These are phyloP conservation scores for Paspalum vaginatum DNA, from an alignment of 176 grass and related monocot species.

Conservation along the genomic window DNA sequence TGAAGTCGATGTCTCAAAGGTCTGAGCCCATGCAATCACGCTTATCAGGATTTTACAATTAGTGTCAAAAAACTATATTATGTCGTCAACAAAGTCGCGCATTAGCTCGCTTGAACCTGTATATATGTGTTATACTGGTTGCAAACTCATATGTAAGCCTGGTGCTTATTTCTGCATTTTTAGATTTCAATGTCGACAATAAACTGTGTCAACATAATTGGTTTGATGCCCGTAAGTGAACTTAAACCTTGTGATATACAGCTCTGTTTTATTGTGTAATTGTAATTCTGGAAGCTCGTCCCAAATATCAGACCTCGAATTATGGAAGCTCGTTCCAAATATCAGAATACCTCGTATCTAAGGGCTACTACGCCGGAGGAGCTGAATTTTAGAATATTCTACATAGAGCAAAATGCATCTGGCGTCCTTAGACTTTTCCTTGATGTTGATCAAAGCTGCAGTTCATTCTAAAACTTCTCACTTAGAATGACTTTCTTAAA, in stretches of 20 bases:
- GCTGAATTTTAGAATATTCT: too few relatives aligned
- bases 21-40: conserved; percentile 6
- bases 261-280: background rate
- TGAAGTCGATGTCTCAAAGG: conserved; percentile 28
- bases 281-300: background rate
- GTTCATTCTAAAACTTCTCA: too few relatives aligned
- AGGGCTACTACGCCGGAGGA: too few relatives aligned
- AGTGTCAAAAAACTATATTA: conserved; percentile 12
- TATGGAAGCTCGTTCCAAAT: background rate
- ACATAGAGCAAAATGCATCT: too few relatives aligned
- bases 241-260: background rate
- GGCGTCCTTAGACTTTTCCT: too few relatives aligned
- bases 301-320: background rate
- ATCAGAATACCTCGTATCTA: background rate
- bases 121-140: conserved; percentile 26
- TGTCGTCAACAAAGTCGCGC: background rate
- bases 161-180: conserved; percentile 18
- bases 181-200: conserved; percentile 25
- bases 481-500: too few relatives aligned
- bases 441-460: too few relatives aligned
- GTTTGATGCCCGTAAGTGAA: background rate
- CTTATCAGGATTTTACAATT: conserved; percentile 3
- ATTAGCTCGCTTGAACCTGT: conserved; percentile 42
- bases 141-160: conserved; percentile 24
- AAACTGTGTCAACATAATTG: background rate